Base-by-base conservation (phyloP, 768 basidiomycete species). In the Sarcodon aspratus region DNA sequence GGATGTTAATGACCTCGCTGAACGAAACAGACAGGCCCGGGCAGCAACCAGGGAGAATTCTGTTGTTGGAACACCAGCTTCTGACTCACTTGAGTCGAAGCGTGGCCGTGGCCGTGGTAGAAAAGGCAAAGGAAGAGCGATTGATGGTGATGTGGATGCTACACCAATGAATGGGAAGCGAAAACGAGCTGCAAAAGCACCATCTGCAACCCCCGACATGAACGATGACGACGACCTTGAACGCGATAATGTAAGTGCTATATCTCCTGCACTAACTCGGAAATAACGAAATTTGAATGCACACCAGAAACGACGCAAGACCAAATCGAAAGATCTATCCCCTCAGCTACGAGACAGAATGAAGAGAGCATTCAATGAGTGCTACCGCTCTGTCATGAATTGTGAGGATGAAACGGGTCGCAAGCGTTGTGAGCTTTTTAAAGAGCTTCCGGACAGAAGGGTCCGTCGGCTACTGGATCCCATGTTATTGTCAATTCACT, bases 391-490 rank as follows among this genome's bases (percentile, higher is more conserved):
- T 27, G 85, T 92, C 31, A 64, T 80, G 40, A 75, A 72, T 52
- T 81, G 82, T 54, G 79, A 84, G 61, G 83, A 87, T 54, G 72
- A 76, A 7, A 77, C 73, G 40, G 85, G 86, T 43, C 79, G 90
- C 47, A 82, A 80, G 63, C 82, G 88, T 13, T 88, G 86, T 57
- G 87, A 90, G 51, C 74, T 94, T 38, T 95, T 95, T 77, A 76
- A 79, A 50, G 88, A 90, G 52, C 72, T 87, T n/a, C 91, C 91
- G 5, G 82, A 85, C 59, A 81, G 71, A 64, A 75, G 80, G 62
- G 86, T 84, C 58, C 53, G 73, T 63, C 12, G 46, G 11, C 32
- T 38, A 46, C 48, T 15, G 27, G 9, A 50, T 45, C 6, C 27
- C 45, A 9, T 48, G 8, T 38, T 35, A 31, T 43, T 13, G n/a